phyloP scores from a whole-genome alignment of 805 yeast species.

The Lachancea kluyveri region DNA sequence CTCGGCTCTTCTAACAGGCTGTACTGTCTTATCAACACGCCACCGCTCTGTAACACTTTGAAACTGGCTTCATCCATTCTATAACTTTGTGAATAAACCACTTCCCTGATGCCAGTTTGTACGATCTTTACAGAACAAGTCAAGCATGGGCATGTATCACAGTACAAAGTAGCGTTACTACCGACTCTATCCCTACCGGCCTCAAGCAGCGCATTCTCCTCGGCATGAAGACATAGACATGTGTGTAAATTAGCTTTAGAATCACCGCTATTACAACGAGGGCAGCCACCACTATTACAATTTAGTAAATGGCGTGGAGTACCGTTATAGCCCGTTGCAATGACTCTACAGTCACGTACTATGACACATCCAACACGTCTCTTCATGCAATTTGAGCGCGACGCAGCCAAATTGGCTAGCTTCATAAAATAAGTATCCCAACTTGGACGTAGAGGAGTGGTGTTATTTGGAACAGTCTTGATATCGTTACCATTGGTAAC shows the following conservation, averaged over 20 bases:
- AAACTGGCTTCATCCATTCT: slow-evolving; percentile 84
- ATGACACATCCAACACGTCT: slow-evolving; percentile 95
- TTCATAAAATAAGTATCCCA: slow-evolving; percentile 98
- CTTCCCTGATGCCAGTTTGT: slow-evolving; percentile 86
- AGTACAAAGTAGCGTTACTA: slow-evolving; percentile 58
- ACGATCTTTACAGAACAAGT: slow-evolving; percentile 95
- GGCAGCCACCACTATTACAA: slow-evolving; percentile 95
- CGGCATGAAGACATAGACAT: slow-evolving; percentile 93
- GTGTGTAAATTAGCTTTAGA: slow-evolving; percentile 65
- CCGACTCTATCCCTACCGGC: slow-evolving; percentile 88
- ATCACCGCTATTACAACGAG: slow-evolving; percentile 72
- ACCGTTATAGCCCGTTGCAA: slow-evolving; percentile 97
- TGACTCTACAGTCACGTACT: slow-evolving; percentile 75
- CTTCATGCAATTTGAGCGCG: slow-evolving; percentile 94
- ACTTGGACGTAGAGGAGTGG: slow-evolving; percentile 54
- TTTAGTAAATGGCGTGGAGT: slow-evolving; percentile 85
- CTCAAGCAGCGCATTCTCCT: slow-evolving; percentile 91
- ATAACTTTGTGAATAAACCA: slow-evolving; percentile 87
- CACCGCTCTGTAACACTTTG: slow-evolving; percentile 65
- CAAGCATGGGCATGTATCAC: slow-evolving; percentile 96
- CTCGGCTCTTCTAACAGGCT: slow-evolving; percentile 24
- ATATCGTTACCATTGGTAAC: slow-evolving; percentile 19
- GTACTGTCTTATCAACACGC: slow-evolving; percentile 62
- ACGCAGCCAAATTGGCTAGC: slow-evolving; percentile 87
- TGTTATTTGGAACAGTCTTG: slow-evolving; percentile 3